Conservation (phyloP, 345 rosid genomes). For the Kernera saxatilis region DNA sequence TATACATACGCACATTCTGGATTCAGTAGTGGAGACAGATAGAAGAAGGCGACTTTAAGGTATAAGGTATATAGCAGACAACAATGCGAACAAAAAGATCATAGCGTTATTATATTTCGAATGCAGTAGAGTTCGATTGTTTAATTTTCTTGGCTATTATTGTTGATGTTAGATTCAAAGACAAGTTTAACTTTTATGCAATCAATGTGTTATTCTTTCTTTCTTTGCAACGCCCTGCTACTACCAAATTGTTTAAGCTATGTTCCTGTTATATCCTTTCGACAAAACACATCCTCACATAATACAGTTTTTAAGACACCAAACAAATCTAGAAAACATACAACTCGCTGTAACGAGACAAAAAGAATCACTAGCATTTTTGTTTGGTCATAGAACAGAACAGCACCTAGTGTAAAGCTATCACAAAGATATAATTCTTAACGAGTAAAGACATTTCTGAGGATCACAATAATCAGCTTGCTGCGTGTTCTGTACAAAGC, state of each 20-base stretch:
- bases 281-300: neutral
- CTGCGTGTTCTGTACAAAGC: slow-evolving; percentile 14
- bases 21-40: slow-evolving; percentile 23
- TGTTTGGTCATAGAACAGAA: neutral
- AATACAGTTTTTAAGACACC: neutral
- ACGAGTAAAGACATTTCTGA: slow-evolving; percentile 5
- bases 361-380: neutral
- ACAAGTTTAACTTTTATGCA: slow-evolving; percentile 3
- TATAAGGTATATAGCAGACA: slow-evolving; percentile 17
- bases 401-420: slow-evolving; percentile 10
- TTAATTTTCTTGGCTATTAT: slow-evolving; percentile 6
- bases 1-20: slow-evolving; percentile 4
- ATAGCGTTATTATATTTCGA: neutral
- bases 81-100: slow-evolving; percentile 14
- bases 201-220: neutral
- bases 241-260: slow-evolving; percentile 6
- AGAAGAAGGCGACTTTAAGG: neutral
- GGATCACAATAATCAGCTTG: neutral
- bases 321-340: neutral
- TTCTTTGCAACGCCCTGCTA: neutral
- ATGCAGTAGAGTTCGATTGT: neutral
- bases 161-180: neutral
- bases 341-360: neutral
- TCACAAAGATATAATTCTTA: neutral
- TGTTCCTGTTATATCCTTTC: neutral